These are phyloP conservation scores for Cornus suecica DNA, from an alignment of 148 eudicot species.

Conservation along the genomic window DNA sequence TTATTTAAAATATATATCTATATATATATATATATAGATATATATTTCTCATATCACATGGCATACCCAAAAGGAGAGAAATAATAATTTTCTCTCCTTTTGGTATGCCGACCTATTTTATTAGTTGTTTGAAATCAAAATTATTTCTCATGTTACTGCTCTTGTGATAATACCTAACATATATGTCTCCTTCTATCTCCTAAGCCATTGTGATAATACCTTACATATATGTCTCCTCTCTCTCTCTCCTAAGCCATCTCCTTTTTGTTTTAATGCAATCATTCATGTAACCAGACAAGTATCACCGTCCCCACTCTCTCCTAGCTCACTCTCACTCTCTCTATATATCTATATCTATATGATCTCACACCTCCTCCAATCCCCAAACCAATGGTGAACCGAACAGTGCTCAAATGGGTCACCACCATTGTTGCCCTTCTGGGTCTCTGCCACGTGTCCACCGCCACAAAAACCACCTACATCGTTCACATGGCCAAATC, in stretches of 20 bases:
- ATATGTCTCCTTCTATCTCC: too few relatives aligned
- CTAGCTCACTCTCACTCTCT: background rate
- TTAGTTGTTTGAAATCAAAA: too few relatives aligned
- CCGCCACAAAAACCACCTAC: constrained; percentile 27
- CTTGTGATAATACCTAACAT: too few relatives aligned
- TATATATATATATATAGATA: too few relatives aligned
- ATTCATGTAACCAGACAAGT: background rate
- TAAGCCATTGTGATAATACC: too few relatives aligned
- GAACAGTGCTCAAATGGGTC: background rate
- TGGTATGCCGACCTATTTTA: too few relatives aligned
- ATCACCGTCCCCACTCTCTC: background rate
- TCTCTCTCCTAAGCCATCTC: background rate
- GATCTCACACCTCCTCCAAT: background rate
- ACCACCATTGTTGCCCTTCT: background rate
- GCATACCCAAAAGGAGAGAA: too few relatives aligned
- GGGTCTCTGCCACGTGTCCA: background rate
- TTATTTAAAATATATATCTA: too few relatives aligned
- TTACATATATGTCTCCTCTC: too few relatives aligned
- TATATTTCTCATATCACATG: too few relatives aligned
- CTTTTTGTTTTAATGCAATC: background rate
- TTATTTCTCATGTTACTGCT: too few relatives aligned
- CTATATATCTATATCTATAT: background rate
- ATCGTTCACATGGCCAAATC: constrained; percentile 57
- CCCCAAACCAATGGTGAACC: background rate
- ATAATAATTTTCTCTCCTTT: too few relatives aligned